A percentile compares a stretch with the other conserved stretches of the same genome.
phyloP scores from a whole-genome alignment of 768 basidiomycete species.

The Agrocybe pediades region DNA sequence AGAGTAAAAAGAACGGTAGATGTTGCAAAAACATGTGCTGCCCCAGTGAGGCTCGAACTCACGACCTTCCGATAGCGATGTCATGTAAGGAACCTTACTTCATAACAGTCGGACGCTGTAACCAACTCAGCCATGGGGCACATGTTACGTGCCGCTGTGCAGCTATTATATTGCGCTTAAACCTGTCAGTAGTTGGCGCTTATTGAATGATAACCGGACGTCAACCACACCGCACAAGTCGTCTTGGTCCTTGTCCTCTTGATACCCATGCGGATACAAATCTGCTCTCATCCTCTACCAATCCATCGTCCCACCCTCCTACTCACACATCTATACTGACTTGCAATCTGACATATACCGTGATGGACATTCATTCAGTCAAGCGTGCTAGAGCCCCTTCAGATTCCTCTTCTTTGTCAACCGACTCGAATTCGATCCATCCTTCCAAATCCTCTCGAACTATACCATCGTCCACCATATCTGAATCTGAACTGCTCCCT shows the following conservation, averaged over 20 bases:
- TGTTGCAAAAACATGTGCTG: too few species aligned
- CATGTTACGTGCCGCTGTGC: not conserved
- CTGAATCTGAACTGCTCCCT: conserved; percentile 1
- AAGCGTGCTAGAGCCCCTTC: conserved; percentile 42
- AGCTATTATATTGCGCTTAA: not conserved
- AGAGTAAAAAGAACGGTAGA: too few species aligned
- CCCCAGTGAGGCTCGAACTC: conserved; percentile 76
- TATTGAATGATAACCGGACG: not conserved
- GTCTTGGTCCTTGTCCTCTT: too few species aligned
- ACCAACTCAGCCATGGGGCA: conserved; percentile 82
- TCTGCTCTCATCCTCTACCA: not conserved
- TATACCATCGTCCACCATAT: conserved; percentile 2
- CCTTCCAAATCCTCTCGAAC: conserved; percentile 32
- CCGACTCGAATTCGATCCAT: conserved; percentile 15
- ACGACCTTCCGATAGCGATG: conserved; percentile 63
- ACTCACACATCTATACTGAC: not conserved
- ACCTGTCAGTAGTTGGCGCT: not conserved
- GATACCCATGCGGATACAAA: too few species aligned
- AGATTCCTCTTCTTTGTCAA: conserved; percentile 33
- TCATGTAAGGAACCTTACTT: not conserved
- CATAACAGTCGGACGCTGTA: conserved; percentile 80
- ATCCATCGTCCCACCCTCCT: not conserved
- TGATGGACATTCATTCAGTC: conserved; percentile 14
- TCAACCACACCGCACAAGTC: not conserved
- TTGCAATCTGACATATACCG: not conserved